Evolutionary conservation across 768 basidiomycete species (phyloP), one percentile per base, ranked within the genome.

Genomic region (Neoboletus magnificus): DNA sequence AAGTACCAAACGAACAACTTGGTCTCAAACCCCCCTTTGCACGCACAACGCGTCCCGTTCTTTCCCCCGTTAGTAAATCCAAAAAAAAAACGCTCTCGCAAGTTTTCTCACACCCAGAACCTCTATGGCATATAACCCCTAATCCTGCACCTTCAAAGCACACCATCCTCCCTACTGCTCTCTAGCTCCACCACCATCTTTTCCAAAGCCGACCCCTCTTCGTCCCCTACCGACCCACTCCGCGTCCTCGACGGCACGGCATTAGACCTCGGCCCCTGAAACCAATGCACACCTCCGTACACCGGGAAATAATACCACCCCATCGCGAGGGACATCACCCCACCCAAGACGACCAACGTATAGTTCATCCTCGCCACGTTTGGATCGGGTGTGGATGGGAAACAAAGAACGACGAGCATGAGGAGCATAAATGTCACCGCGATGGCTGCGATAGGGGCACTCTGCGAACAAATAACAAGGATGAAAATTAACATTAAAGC

Each of bases 271-370:
- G 86, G 87, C 0, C 86, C 87, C 20, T 68, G 78, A 66, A 89
- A 89, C 87, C 87, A 88, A 62, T 84, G 71, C 12, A 77, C 71
- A 11, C 87, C 88, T 5, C 89, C 87, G 55, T 87, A 87, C n/a
- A 73, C 72, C 0, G 86, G 86, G 66, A 85, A 77, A 73, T 83
- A 89, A 68, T 84, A 91, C 74, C 82, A 89, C 0, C 72, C 55
- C 6, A 84, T 60, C 6, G 83, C 78, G 20, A 89, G 75, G 6
- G 76, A 39, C 53, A 87, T 68, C 4, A 82, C 77, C 2, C 82
- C 85, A 0, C 82, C 82, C 9, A 83, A 72, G 4, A 91, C 86
- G 23, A 86, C 82, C 29, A 84, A 74, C 0, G 82, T 78, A 60
- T 90, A 90, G 66, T 90, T 90, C 87, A 91, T 88, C 44, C 73